These are phyloP conservation scores for Phyllachora maydis DNA, from an alignment of 2,329 filamentous ascomycete species.

Conservation along the genomic window DNA sequence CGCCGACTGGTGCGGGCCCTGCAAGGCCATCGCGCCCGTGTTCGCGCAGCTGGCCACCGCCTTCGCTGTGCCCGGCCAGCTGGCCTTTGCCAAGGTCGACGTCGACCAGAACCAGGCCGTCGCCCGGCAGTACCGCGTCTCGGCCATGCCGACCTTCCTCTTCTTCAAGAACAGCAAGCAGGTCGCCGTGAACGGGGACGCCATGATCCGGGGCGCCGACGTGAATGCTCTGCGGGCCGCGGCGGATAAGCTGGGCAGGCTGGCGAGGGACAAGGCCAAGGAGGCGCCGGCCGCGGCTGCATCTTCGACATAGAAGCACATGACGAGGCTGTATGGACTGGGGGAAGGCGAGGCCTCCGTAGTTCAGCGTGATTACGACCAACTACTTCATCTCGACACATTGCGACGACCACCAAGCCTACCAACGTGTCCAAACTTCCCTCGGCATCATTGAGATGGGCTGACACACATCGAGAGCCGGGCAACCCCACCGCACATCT, in stretches of 20 bases:
- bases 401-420: too few species aligned
- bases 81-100: slow-evolving; percentile 37
- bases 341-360: too few species aligned
- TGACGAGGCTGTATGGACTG: too few species aligned
- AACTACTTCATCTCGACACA: too few species aligned
- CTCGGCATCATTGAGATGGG: too few species aligned
- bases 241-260: slow-evolving; percentile 13
- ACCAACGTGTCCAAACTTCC: too few species aligned
- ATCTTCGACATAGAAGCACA: too few species aligned
- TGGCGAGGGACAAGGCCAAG: slow-evolving; percentile 13
- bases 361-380: too few species aligned
- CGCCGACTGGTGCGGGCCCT: slow-evolving; percentile 39
- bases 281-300: too few species aligned
- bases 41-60: slow-evolving; percentile 24
- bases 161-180: slow-evolving; percentile 34
- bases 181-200: slow-evolving; percentile 16
- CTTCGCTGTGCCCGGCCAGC: slow-evolving; percentile 16
- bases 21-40: slow-evolving; percentile 35
- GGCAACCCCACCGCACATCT: too few species aligned
- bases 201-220: slow-evolving; percentile 16
- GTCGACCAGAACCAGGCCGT: slow-evolving; percentile 31
- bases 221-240: slow-evolving; percentile 10
- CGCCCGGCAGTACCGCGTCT: slow-evolving; percentile 25
- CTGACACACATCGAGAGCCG: too few species aligned
- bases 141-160: slow-evolving; percentile 37